Evolutionary conservation across 2,329 filamentous ascomycete species (phyloP), one percentile per base, ranked within the genome.

Genomic region (Fusarium gaditjirri): DNA sequence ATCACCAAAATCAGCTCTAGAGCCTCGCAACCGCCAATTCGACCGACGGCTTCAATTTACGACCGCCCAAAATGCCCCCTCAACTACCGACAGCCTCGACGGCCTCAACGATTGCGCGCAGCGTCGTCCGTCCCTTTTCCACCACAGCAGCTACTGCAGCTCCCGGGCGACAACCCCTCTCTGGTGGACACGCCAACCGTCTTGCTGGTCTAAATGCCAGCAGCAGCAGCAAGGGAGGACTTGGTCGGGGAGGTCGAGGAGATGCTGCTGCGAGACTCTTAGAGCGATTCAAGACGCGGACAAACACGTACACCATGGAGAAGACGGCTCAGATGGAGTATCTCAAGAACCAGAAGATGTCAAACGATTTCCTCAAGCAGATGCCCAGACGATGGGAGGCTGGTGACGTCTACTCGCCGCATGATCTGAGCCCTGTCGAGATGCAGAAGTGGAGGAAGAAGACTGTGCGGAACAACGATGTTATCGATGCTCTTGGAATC

Each of bases 401-500:
- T 2, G 96, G 96, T 75, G 95, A 98, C 79, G 87, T 98, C 57
- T 98, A 98, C 83, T 89, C 94, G 66, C 96, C 96, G 38, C 93
- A 95, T 79, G 96, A 99, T 82, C 82, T 99, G 79, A 92, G 90
- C 61, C 87, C 90, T 29, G 84, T 85, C 39, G 95, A 98, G 87
- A 92, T 93, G 90, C 83, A 84, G 78, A 97, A 97, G 86, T 97
- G 93, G 92, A 90, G 88, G 81, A 86, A 83, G 79, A 83, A 83
- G 72, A 81, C 84, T 61, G 88, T 88, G 68, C 89, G 89, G 61
- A 84, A 86, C 43, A 85, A 80, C 59, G 95, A 99, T 81, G 89
- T 93, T 11, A 90, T 98, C 72, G 94, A 98, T 81, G 84, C 91
- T 42, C 81, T 98, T 78, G 92, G 91, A 27, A 85, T 98, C 66